These are phyloP conservation scores for Yamadazyma diddensiae DNA, from an alignment of 1,139 yeast species.

Conservation along the genomic window DNA sequence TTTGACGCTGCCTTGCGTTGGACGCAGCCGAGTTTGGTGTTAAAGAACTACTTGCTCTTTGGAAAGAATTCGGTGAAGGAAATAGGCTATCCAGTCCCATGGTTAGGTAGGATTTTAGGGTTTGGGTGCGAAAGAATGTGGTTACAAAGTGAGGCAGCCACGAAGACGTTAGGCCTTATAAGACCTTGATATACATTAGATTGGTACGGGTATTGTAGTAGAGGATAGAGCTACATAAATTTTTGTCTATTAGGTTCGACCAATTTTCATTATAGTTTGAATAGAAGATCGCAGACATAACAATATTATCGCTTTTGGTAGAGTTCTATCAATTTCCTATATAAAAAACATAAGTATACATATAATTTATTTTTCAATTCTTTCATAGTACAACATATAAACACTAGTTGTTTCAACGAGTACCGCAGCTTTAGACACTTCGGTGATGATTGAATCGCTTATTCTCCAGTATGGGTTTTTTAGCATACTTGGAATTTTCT, in stretches of 20 bases:
- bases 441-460: slow-evolving; percentile 71
- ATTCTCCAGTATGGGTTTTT: slow-evolving; percentile 82
- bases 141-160: too few relatives aligned
- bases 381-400: slow-evolving; percentile 80
- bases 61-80: slow-evolving; percentile 42
- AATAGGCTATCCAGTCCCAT: slow-evolving; percentile 18
- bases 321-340: too few relatives aligned
- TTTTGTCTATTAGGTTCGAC: too few relatives aligned
- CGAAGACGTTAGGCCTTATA: too few relatives aligned
- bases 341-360: slow-evolving; percentile 1
- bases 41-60: slow-evolving; percentile 23
- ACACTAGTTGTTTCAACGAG: slow-evolving; percentile 70
- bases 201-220: too few relatives aligned
- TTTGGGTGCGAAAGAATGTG: too few relatives aligned
- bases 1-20: slow-evolving; percentile 22
- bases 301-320: too few relatives aligned
- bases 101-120: too few relatives aligned
- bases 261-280: too few relatives aligned
- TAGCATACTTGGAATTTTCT: slow-evolving; percentile 50
- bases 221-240: too few relatives aligned
- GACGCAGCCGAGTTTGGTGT: slow-evolving; percentile 10
- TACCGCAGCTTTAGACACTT: slow-evolving; percentile 59
- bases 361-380: slow-evolving; percentile 28
- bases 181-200: too few relatives aligned
- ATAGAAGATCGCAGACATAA: too few relatives aligned